Evolutionary conservation across 2,329 filamentous ascomycete species (phyloP).

Genomic region (Alternaria novae-zelandiae): DNA sequence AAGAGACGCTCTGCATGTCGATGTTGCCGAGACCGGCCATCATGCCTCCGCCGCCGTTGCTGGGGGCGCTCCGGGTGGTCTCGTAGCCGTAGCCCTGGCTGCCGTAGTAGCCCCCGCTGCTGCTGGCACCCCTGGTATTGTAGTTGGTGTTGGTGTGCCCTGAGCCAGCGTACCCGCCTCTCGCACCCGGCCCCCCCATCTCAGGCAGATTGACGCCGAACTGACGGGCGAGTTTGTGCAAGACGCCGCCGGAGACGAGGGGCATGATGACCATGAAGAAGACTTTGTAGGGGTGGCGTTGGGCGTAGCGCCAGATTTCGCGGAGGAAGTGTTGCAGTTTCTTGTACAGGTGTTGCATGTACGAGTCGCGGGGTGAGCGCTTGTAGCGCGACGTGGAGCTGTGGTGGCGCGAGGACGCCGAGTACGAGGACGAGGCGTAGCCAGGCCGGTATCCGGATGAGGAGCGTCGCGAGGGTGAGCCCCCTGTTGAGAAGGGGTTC

Average conservation of each 20-base stretch:
- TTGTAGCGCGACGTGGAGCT: conserved; percentile 77
- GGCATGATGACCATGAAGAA: conserved; percentile 91
- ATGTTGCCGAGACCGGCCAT: conserved; percentile 35
- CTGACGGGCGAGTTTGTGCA: conserved; percentile 76
- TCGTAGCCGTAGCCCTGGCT: conserved; percentile 52
- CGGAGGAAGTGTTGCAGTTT: conserved; percentile 80
- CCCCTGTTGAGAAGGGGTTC: conserved; percentile 40
- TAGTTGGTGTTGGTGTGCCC: conserved; percentile 6
- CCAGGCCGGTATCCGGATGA: conserved; percentile 34
- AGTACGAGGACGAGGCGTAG: conserved; percentile 40
- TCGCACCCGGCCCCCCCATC: conserved; percentile 40
- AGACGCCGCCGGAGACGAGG: conserved; percentile 80
- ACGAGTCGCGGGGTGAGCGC: conserved; percentile 76
- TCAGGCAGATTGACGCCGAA: conserved; percentile 81
- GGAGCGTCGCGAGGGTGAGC: conserved; percentile 23
- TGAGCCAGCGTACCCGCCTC: conserved; percentile 29
- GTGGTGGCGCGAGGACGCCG: conserved; percentile 38
- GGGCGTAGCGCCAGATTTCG: conserved; percentile 81
- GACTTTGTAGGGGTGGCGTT: conserved; percentile 83
- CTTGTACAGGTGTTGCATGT: conserved; percentile 74
- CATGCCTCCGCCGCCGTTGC: conserved; percentile 29
- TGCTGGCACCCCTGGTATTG: conserved; percentile 5
- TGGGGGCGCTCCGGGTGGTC: conserved; percentile 35
- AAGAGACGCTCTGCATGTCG: conserved; percentile 38
- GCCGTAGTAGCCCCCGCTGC: conserved; percentile 53